These are phyloP conservation scores for Cystobasidiaceae sp. DNA, from an alignment of 1,284 basidiomycete genomes.

Conservation along the genomic window DNA sequence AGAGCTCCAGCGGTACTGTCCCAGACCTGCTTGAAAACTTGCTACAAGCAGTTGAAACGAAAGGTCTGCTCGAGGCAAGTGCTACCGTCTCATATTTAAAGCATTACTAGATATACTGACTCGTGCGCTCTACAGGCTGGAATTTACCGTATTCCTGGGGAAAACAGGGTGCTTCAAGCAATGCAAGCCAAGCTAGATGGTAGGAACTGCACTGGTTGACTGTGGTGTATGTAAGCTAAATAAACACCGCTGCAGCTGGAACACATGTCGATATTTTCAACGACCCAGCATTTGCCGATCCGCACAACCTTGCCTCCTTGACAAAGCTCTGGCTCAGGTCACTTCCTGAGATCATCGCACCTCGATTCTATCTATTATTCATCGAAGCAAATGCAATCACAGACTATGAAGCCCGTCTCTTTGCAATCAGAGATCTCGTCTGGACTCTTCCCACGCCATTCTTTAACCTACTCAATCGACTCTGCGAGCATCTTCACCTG, in stretches of 20 bases:
- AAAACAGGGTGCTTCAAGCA: conserved; percentile 60
- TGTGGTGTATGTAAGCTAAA: background rate
- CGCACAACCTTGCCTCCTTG: conserved; percentile 71
- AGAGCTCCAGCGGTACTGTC: conserved; percentile 57
- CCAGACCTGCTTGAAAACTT: conserved; percentile 62
- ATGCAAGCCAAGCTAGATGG: conserved; percentile 70
- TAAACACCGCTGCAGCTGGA: conserved; percentile 50
- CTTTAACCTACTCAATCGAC: conserved; percentile 66
- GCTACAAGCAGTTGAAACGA: conserved; percentile 62
- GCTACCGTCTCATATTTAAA: too few species aligned
- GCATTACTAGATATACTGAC: too few species aligned
- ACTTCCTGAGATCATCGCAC: conserved; percentile 69
- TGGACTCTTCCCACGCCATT: conserved; percentile 63
- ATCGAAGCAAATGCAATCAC: conserved; percentile 63
- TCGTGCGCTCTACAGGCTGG: conserved; percentile 55
- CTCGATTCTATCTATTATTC: conserved; percentile 60
- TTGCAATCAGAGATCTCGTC: conserved; percentile 60
- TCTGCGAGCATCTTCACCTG: conserved; percentile 63
- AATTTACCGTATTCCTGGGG: conserved; percentile 75
- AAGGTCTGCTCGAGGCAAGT: conserved; percentile 57
- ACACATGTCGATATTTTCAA: conserved; percentile 27
- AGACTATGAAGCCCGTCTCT: conserved; percentile 61
- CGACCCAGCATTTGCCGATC: conserved; percentile 54
- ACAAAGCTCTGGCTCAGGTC: conserved; percentile 77
- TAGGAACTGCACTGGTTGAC: conserved; percentile 44